These are phyloP conservation scores for Coccomyxa sp. DNA, from an alignment of 139 green algal species.

Conservation along the genomic window DNA sequence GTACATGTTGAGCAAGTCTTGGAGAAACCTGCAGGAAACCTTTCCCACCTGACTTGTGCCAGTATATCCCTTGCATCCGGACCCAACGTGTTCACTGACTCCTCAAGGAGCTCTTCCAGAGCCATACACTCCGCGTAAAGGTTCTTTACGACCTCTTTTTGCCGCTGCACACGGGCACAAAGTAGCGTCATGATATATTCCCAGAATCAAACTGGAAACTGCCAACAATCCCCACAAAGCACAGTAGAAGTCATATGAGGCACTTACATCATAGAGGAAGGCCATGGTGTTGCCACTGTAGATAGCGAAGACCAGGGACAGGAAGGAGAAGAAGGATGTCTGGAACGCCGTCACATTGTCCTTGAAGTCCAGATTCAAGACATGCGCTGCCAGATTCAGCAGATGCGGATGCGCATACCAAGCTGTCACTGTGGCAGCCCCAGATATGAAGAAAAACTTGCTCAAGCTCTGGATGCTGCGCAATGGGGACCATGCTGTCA, in stretches of 20 bases:
- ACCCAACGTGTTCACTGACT: slow-evolving; percentile 24
- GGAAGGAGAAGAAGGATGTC: slow-evolving; percentile 31
- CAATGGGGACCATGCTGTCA: slow-evolving; percentile 17
- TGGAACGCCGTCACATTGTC: slow-evolving; percentile 33
- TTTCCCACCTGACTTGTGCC: slow-evolving; percentile 19
- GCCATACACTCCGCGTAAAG: slow-evolving; percentile 27
- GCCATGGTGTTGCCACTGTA: slow-evolving; percentile 33
- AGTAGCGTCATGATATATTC: not conserved
- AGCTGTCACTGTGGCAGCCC: slow-evolving; percentile 11
- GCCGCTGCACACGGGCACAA: slow-evolving; percentile 18
- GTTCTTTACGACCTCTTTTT: slow-evolving; percentile 27
- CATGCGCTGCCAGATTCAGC: slow-evolving; percentile 24
- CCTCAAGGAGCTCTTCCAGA: slow-evolving; percentile 30
- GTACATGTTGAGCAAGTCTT: not conserved
- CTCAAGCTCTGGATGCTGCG: slow-evolving; percentile 16
- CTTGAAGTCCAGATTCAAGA: slow-evolving; percentile 31
- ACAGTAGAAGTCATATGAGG: not conserved
- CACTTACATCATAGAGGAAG: slow-evolving; percentile 30
- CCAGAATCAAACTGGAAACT: not conserved
- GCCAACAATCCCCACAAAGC: not conserved
- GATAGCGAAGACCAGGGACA: slow-evolving; percentile 32
- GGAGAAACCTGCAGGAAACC: not conserved
- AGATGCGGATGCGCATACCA: slow-evolving; percentile 22
- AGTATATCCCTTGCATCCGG: slow-evolving; percentile 26
- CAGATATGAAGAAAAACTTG: slow-evolving; percentile 23